Evolutionary conservation across 768 basidiomycete species (phyloP), one percentile per base, ranked within the genome.

Genomic region (Podaxis carcinomalis): DNA sequence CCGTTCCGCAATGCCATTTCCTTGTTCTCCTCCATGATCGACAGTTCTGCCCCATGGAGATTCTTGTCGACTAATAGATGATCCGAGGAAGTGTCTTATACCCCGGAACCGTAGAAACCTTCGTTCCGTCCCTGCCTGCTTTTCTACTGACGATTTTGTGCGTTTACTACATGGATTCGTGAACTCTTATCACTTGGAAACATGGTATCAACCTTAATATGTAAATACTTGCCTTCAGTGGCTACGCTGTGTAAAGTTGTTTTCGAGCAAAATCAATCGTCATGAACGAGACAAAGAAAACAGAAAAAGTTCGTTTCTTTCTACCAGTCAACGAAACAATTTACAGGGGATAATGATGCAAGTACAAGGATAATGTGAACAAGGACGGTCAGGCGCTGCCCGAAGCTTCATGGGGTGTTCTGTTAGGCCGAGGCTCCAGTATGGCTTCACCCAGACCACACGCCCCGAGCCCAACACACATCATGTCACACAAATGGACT

Each of bases 21-120:
- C 39, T 78, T 73, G 27, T 90, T 77, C 64, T 87, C 87, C 4
- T 81, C 80, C 65, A 81, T n/a, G n/a, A n/a, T 77, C 61, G 80
- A 85, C 51, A 90, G 73, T 42, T 87, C 81, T 1, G 88, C 86
- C 49, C 86, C 85, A 60, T 86, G 81, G 54, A 88, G 88, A 32
- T 89, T 78, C 40, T 80, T 77, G 3, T 83, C 78, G 19, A 90
- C 89, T 0, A 63, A 61, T 75, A 76, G 1, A 74, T 25, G 47
- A 73, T 63, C 2, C 69, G 64, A 0, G 71, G 79, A 3, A 82
- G 21, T 3, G 46, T 7, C 19, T 47, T 32, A 32, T 32, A 9
- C 32, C 7, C 32, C 7, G 32, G 32, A 32, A 32, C 32, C 9
- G 7, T 32, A 32, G 32, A 32, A 32, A 32, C 7, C 25, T 32